Evolutionary conservation across 805 yeast genomes (phyloP), one percentile per base, ranked within the genome.

Genomic region (Barnettozyma sucrosica): DNA sequence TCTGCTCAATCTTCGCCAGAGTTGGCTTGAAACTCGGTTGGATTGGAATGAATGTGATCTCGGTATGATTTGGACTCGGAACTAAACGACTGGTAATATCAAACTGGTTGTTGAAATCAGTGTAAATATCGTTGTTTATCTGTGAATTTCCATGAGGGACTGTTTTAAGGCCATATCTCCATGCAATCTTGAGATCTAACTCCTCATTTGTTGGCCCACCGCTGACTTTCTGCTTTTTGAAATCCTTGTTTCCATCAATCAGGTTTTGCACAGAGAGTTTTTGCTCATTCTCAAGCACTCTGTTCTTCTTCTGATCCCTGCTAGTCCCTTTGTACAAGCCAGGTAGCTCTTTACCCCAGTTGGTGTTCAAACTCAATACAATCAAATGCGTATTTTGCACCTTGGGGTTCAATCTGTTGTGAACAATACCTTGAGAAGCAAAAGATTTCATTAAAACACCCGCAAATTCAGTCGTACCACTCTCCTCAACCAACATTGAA

Each of bases 391-490:
- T 77, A 51, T 75, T 71, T 2, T 69, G 63, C 18, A 52, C 49
- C 23, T 65, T 63, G 34, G 53, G 68, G 47, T 69, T 72, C 13
- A 76, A 48, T 54, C 89, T 68, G 56, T 75, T 81, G 51, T 85
- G 92, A 1, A 79, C 64, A 30, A 83, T 65, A 13, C 96, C 95
- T 64, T 87, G 95, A 1, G 95, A 74, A 1, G 86, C 81, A 68
- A 82, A 86, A 4, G 79, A 68, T 53, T 89, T 80, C 24, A 81
- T 62, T 33, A 92, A 54, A 10, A 87, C 81, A 6, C 89, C 76
- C 7, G 85, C 74, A 60, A 89, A 92, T 59, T 92, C 97, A 0
- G 98, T 92, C 7, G 92, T 83, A 0, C 95, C 93, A 14, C 79
- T 76, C 61, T 92, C 98, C 62, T 88, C 92, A 5, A 92, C 62